phyloP scores from a whole-genome alignment of 2,329 filamentous ascomycete genomes.

The Apiospora phragmitis region DNA sequence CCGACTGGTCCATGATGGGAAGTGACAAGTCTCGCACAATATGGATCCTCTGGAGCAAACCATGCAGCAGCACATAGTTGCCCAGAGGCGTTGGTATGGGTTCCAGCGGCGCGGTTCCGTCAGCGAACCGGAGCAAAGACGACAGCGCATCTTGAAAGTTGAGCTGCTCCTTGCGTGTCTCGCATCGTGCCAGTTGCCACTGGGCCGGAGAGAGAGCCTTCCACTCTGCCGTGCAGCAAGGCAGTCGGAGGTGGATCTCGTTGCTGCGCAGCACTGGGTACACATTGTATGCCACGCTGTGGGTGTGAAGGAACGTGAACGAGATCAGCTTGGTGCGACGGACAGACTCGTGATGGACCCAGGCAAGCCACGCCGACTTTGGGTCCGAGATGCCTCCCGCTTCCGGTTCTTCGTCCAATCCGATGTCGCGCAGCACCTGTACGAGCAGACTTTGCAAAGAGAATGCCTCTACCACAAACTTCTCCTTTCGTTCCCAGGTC shows the following conservation, averaged over 20 bases:
- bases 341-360: slow-evolving; percentile 33
- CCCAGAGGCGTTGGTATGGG: slow-evolving; percentile 38
- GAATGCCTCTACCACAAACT: slow-evolving; percentile 36
- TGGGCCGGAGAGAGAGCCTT: slow-evolving; percentile 31
- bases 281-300: slow-evolving; percentile 40
- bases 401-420: slow-evolving; percentile 30
- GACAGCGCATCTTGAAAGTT: slow-evolving; percentile 38
- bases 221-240: slow-evolving; percentile 38
- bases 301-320: slow-evolving; percentile 39
- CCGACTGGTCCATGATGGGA: slow-evolving; percentile 33
- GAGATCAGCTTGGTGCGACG: slow-evolving; percentile 38
- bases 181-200: slow-evolving; percentile 30
- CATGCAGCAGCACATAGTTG: slow-evolving; percentile 39
- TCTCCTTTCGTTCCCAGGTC: slow-evolving; percentile 36
- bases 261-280: slow-evolving; percentile 38
- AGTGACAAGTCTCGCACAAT: slow-evolving; percentile 38
- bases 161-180: slow-evolving; percentile 33
- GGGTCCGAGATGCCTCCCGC: slow-evolving; percentile 6
- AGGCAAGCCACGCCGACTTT: slow-evolving; percentile 29
- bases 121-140: slow-evolving; percentile 30
- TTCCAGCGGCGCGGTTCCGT: slow-evolving; percentile 29
- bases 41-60: slow-evolving; percentile 38
- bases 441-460: slow-evolving; percentile 33
- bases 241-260: slow-evolving; percentile 36
- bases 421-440: slow-evolving; percentile 35